phyloP scores from a whole-genome alignment of 2,329 filamentous ascomycete genomes.

The Chaetomium olivaceum region DNA sequence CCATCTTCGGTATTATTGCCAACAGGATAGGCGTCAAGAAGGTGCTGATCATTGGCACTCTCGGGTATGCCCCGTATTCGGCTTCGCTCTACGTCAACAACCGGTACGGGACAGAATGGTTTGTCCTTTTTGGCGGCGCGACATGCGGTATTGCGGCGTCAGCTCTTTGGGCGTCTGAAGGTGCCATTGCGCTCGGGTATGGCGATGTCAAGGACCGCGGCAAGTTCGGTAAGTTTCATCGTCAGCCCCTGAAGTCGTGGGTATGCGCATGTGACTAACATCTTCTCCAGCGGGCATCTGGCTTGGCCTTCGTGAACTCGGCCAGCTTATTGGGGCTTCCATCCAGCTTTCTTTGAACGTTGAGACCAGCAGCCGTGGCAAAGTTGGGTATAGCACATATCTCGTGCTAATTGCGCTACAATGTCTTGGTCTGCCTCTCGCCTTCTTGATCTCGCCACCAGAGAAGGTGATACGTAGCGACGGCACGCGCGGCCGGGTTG shows the following conservation, averaged over 20 bases:
- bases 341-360: slow-evolving; percentile 54
- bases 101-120: slow-evolving; percentile 46
- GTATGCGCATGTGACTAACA: neutral
- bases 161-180: slow-evolving; percentile 42
- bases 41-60: slow-evolving; percentile 45
- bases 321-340: slow-evolving; percentile 53
- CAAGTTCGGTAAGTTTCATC: slow-evolving; percentile 35
- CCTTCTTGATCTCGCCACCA: slow-evolving; percentile 47
- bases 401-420: slow-evolving; percentile 47
- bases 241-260: neutral
- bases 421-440: slow-evolving; percentile 48
- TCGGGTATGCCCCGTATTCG: slow-evolving; percentile 48
- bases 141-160: slow-evolving; percentile 45
- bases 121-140: slow-evolving; percentile 46
- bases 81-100: slow-evolving; percentile 48
- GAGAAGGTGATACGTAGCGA: slow-evolving; percentile 47
- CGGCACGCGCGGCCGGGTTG: slow-evolving; percentile 36
- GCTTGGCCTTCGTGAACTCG: slow-evolving; percentile 54
- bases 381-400: slow-evolving; percentile 47
- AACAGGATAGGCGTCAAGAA: slow-evolving; percentile 46
- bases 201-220: slow-evolving; percentile 49
- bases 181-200: slow-evolving; percentile 45
- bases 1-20: slow-evolving; percentile 43
- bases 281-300: slow-evolving; percentile 46
- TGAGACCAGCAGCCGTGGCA: slow-evolving; percentile 44